Evolutionary conservation across 306 rosid species (phyloP).

Genomic region (Bauhinia variegata): DNA sequence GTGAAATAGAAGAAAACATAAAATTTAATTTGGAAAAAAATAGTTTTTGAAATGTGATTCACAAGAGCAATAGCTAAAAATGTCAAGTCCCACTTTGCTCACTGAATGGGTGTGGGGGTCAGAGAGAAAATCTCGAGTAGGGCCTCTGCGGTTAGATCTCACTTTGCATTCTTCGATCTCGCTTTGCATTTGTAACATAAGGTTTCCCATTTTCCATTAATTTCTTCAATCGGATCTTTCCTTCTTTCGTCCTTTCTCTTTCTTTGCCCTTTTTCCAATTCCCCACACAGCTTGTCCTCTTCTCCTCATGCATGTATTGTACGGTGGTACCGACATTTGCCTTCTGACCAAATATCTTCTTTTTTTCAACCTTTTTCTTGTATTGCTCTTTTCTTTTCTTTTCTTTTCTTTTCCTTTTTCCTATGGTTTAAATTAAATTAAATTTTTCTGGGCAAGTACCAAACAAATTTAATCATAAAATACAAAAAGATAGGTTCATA

Average conservation of each 20-base stretch:
- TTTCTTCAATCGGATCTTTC: neutral
- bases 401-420: no score
- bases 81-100: neutral
- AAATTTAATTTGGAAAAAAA: no score
- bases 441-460: no score
- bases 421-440: no score
- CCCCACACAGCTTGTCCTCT: constrained; percentile 38
- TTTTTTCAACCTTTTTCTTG: neutral
- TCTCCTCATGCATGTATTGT: constrained; percentile 40
- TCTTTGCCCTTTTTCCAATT: constrained; percentile 1
- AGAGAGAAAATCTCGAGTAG: constrained; percentile 47
- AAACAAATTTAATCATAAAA: no score
- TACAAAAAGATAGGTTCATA: no score
- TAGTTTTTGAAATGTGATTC: no score
- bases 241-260: neutral
- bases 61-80: no score
- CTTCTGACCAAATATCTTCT: constrained; percentile 34
- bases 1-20: no score
- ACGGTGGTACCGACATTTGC: constrained; percentile 53
- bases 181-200: neutral
- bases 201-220: no score
- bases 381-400: no score
- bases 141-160: constrained; percentile 27
- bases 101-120: constrained; percentile 34
- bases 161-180: no score